Evolutionary conservation across 2,329 filamentous ascomycete species (phyloP).

Genomic region (Coniochaeta ligniaria): DNA sequence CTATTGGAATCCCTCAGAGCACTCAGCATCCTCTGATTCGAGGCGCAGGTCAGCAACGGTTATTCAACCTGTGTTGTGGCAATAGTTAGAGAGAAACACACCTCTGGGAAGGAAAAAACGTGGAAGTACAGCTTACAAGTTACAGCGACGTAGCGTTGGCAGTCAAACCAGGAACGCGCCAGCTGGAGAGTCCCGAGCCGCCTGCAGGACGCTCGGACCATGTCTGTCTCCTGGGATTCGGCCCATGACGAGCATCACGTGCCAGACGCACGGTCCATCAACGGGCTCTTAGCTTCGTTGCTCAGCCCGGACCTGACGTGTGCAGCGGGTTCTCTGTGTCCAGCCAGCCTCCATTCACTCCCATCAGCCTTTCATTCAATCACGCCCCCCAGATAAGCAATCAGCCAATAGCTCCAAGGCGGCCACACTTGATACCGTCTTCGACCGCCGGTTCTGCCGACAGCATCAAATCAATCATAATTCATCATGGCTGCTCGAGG

Average conservation of each 20-base stretch:
- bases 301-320: slow-evolving; percentile 2
- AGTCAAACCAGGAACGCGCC: background rate
- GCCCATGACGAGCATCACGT: background rate
- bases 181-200: background rate
- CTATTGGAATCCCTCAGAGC: background rate
- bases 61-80: background rate
- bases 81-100: background rate
- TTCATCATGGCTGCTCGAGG: slow-evolving; percentile 73
- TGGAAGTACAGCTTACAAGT: no score
- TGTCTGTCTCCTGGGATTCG: background rate
- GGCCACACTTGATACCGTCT: background rate
- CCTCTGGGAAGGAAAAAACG: background rate
- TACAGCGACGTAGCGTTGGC: background rate
- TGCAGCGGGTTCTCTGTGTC: background rate
- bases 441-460: background rate
- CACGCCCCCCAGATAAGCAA: slow-evolving; percentile 2
- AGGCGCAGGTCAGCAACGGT: background rate
- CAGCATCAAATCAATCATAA: background rate
- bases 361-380: slow-evolving; percentile 1
- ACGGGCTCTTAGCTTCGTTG: background rate
- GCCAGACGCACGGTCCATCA: background rate
- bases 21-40: background rate
- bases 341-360: slow-evolving; percentile 1
- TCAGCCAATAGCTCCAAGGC: background rate
- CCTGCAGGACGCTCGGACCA: background rate